Evolutionary conservation across 2,329 filamentous ascomycete genomes (phyloP).

Genomic region (Calonectria fujianensis): DNA sequence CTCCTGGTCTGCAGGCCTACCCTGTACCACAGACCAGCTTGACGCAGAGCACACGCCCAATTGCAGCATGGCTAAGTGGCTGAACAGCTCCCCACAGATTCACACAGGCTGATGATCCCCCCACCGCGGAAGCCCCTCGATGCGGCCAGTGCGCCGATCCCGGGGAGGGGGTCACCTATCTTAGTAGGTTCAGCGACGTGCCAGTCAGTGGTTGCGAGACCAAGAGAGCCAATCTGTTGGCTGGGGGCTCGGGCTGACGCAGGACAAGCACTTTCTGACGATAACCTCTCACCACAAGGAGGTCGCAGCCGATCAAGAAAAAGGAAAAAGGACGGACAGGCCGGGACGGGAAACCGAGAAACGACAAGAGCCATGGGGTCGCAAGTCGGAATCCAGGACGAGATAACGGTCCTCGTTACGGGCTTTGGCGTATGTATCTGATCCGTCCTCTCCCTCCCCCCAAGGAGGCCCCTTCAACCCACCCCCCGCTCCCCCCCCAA

Average conservation of each 20-base stretch:
- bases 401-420: conserved; percentile 76
- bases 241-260: conserved; percentile 15
- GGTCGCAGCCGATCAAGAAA: background rate
- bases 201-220: conserved; percentile 1
- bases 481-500: conserved; percentile 25
- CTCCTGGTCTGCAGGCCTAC: background rate
- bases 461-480: conserved; percentile 6
- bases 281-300: conserved; percentile 24
- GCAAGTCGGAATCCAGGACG: conserved; percentile 62
- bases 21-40: conserved; percentile 9
- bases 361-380: conserved; percentile 58
- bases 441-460: background rate
- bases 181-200: conserved; percentile 26
- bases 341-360: conserved; percentile 7
- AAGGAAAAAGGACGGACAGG: conserved; percentile 15
- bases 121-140: conserved; percentile 13
- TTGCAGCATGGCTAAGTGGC: conserved; percentile 3
- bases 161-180: background rate
- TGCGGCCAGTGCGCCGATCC: conserved; percentile 11
- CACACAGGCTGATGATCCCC: conserved; percentile 4
- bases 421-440: conserved; percentile 74
- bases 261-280: background rate
- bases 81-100: conserved; percentile 22
- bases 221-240: background rate
- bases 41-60: background rate